phyloP scores from a whole-genome alignment of 495 filamentous ascomycete genomes.

The Coniosporium apollinis region DNA sequence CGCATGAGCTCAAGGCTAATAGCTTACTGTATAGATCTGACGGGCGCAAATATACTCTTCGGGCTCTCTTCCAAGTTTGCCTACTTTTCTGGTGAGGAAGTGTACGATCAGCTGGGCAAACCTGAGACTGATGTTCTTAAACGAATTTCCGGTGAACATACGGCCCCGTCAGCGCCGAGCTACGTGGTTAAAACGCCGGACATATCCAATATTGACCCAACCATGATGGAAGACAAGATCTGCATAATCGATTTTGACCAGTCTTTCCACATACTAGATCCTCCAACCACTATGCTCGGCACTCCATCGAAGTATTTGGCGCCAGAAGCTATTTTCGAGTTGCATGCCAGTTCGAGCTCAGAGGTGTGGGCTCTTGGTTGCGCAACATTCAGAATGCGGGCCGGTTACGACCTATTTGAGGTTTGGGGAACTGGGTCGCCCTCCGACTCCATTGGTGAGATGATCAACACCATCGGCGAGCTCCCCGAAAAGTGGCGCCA shows the following conservation, averaged over 20 bases:
- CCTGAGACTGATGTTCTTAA: conserved; percentile 8
- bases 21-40: conserved; percentile 1
- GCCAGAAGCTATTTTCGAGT: conserved; percentile 19
- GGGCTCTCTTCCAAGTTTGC: conserved; percentile 4
- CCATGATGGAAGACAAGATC: conserved; percentile 6
- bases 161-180: conserved; percentile 10
- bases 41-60: conserved; percentile 12
- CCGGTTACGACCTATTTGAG: too few species aligned
- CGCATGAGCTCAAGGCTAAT: background rate
- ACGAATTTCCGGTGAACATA: conserved; percentile 5
- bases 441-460: too few species aligned
- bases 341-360: conserved; percentile 7
- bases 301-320: conserved; percentile 17
- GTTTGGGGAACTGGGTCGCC: too few species aligned
- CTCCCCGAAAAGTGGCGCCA: too few species aligned
- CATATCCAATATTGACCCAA: conserved; percentile 3
- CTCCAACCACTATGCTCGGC: conserved; percentile 9
- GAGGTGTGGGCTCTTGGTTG: conserved; percentile 24
- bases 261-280: conserved; percentile 12
- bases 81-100: conserved; percentile 3
- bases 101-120: conserved; percentile 6
- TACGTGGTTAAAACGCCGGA: conserved; percentile 15
- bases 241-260: conserved; percentile 20
- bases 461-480: too few species aligned
- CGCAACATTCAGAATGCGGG: conserved; percentile 19